Evolutionary conservation across 495 filamentous ascomycete genomes (phyloP), one percentile per base, ranked within the genome.

Genomic region (Darksidea phi): DNA sequence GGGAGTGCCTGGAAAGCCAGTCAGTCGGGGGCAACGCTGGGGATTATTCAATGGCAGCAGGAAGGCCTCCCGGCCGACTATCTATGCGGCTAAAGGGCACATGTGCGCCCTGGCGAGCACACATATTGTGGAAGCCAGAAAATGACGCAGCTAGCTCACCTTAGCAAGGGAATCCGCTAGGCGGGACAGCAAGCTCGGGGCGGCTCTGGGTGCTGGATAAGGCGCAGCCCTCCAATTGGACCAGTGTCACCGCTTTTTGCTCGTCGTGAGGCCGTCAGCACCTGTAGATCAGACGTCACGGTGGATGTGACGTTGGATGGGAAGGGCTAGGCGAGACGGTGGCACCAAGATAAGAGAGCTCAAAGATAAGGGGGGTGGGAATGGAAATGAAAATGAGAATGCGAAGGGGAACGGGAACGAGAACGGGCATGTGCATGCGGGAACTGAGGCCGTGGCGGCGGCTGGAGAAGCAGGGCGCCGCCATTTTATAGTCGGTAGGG

Each of bases 121-220:
- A 21, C 46, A 46, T 52, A 42, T 26, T 48, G 26, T 51, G 28
- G 24, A 57, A 32, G n/a, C n/a, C 28, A 32, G 28, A 3, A 43
- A 15, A 59, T 59, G 54, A 59, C 55, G 55, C 48, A 59, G 55
- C 54, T 59, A 59, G 26, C 61, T 53, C 56, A 59, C 61, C 55
- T 54, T 50, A 41, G 56, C 46, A 46, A 45, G 45, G 49, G 48
- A 41, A 25, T 20, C 47, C 45, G 54, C 37, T 12, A 20, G 23
- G 37, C 51, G 24, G 2, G 38, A 13, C 47, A 42, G 23, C 47
- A 46, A 50, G 54, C 54, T 45, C 52, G 18, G 18, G 28, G 41
- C 5, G 15, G 41, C 41, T 43, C 41, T 20, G 18, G 59, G 36
- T 34, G 54, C 38, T 37, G 55, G 61, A 64, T 64, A 64, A 64